Conservation (phyloP, 2,329 filamentous ascomycete species). For the Diaporthe ampelina region DNA sequence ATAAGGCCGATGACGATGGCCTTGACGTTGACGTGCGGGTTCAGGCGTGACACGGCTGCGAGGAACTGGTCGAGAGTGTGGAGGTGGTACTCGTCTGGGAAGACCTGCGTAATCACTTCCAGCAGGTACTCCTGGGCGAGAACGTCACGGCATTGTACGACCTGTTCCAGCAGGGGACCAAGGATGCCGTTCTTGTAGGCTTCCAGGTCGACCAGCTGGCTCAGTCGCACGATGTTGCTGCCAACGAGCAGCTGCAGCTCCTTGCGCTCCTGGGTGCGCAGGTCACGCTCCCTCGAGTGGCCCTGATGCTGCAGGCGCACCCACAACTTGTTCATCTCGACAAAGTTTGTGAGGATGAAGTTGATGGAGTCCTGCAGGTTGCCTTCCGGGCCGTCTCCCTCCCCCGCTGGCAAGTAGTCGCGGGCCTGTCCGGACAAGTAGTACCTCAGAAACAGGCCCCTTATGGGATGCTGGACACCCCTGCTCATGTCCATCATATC, state of each 20-base stretch:
- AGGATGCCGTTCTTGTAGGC: conserved; percentile 94
- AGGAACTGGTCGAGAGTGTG: conserved; percentile 97
- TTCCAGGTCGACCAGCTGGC: conserved; percentile 94
- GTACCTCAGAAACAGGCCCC: conserved; percentile 94
- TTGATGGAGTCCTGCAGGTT: conserved; percentile 98
- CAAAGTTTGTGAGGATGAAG: conserved; percentile 98
- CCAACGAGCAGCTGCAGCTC: conserved; percentile 96
- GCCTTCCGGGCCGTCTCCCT: conserved; percentile 91
- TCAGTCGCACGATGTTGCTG: conserved; percentile 94
- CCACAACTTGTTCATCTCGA: conserved; percentile 99
- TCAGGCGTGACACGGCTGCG: conserved; percentile 90
- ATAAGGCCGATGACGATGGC: conserved; percentile 98
- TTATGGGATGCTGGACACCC: conserved; percentile 96
- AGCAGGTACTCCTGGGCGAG: conserved; percentile 96
- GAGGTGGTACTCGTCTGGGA: conserved; percentile 97
- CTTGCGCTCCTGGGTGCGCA: conserved; percentile 92
- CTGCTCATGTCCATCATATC: conserved; percentile 99
- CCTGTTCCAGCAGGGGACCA: conserved; percentile 91
- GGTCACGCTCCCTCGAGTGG: conserved; percentile 93
- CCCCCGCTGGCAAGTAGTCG: conserved; percentile 86
- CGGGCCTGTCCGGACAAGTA: conserved; percentile 96
- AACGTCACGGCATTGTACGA: conserved; percentile 97
- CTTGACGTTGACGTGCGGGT: conserved; percentile 98
- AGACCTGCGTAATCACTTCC: conserved; percentile 98
- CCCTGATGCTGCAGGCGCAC: conserved; percentile 97